Evolutionary conservation across 106 monocot genomes (phyloP).

Genomic region (Amphibolis antarctica): DNA sequence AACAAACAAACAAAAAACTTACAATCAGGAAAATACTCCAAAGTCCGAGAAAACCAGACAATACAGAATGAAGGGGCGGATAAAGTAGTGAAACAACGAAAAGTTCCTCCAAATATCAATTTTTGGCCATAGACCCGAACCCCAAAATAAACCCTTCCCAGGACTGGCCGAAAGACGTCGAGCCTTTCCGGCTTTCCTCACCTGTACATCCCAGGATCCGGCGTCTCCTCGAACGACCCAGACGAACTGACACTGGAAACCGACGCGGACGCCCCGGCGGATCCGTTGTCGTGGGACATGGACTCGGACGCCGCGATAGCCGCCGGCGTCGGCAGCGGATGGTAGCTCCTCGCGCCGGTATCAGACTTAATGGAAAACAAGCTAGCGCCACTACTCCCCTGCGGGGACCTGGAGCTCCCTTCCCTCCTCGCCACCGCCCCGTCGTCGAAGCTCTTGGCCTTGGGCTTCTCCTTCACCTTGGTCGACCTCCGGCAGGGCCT

Average conservation of each 20-base stretch:
- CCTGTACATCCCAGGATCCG: slow-evolving; percentile 17
- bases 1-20: neutral
- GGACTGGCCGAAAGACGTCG: neutral
- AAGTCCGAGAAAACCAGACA: neutral
- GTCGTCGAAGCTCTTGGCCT: slow-evolving; percentile 2
- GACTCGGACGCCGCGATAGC: slow-evolving; percentile 16
- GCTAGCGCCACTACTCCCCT: neutral
- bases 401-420: neutral
- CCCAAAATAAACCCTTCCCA: too few relatives aligned
- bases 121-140: too few relatives aligned
- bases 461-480: slow-evolving; percentile 9
- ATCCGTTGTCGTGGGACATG: slow-evolving; percentile 15
- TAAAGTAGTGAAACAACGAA: neutral
- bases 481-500: slow-evolving; percentile 2
- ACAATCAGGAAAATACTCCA: neutral
- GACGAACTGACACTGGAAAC: slow-evolving; percentile 56
- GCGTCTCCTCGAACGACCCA: slow-evolving; percentile 47
- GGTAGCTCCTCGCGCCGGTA: slow-evolving; percentile 8
- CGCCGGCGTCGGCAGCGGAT: slow-evolving; percentile 40
- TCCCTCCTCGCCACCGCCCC: neutral
- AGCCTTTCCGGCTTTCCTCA: neutral
- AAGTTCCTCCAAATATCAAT: neutral
- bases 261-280: slow-evolving; percentile 22
- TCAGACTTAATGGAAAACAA: slow-evolving; percentile 14
- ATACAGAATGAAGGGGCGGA: neutral